Evolutionary conservation across 176 grass and related monocot genomes (phyloP).

Genomic region (Elaeis guineensis): DNA sequence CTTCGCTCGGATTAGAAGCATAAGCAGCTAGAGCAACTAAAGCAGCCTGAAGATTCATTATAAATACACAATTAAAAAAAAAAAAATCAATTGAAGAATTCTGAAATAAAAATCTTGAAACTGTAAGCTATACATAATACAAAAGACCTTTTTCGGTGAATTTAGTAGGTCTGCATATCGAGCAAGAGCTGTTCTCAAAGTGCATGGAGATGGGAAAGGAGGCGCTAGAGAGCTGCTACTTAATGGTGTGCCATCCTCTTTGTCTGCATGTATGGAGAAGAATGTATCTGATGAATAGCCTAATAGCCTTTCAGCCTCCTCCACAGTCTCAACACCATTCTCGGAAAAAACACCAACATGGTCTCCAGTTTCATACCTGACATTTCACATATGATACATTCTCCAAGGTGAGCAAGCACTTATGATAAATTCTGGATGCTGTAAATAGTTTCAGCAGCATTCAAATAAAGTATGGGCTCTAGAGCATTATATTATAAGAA

Average conservation of each 20-base stretch:
- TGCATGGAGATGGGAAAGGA: constrained; percentile 81
- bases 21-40: constrained; percentile 71
- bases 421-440: too few species aligned
- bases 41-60: constrained; percentile 48
- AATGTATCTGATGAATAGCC: constrained; percentile 52
- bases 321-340: constrained; percentile 62
- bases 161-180: constrained; percentile 72
- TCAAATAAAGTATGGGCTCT: too few species aligned
- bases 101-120: too few species aligned
- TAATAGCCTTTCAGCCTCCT: constrained; percentile 52
- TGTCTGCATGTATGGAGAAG: constrained; percentile 73
- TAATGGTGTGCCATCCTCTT: constrained; percentile 57
- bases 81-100: constrained; percentile 1
- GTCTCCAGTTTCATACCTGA: constrained; percentile 90
- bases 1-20: constrained; percentile 57
- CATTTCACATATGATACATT: background rate
- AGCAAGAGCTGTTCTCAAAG: constrained; percentile 64
- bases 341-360: constrained; percentile 77
- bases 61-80: constrained; percentile 9
- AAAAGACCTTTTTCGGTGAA: constrained; percentile 71
- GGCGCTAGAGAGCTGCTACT: constrained; percentile 63
- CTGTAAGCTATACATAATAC: too few species aligned
- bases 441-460: too few species aligned
- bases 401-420: too few species aligned
- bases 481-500: constrained; percentile 4